Base-by-base conservation (phyloP, 148 eudicot genomes). In the Amaranthus hypochondriacus region DNA sequence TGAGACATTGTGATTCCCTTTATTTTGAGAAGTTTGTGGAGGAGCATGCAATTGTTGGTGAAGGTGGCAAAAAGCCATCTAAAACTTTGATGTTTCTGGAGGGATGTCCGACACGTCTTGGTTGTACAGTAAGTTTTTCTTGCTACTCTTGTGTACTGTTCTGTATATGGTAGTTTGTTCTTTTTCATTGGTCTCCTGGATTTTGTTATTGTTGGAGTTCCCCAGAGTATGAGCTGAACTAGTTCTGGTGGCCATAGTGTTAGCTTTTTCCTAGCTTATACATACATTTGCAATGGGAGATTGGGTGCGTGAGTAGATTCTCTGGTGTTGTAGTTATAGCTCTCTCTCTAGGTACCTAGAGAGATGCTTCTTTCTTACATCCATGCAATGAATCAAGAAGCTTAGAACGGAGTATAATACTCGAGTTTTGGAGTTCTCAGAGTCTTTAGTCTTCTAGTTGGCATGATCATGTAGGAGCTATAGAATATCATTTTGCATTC, bases 41-140 rank as follows among this genome's bases (percentile, higher is more conserved):
- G 84, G 97, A 94, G 75, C 91, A 88, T 83, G 85, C 81, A 70
- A 66, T 47, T 76, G 80, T 72, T 73, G 76, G 58, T 62, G 91
- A 88, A 48, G 84, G 85, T 62, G 97, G 86, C 70, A 94, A 91
- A 86, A 89, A 75, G 80, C 88, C 91, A 18, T 83, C 76, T 47
- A 94, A 89, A 77, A 94, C 96, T 49, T 85, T 94, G 81, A 91
- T 94, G 98, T 94, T 94, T 83, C 57, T 94, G 59, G 96, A 88
- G 82, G 98, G 96, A 48, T 87, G 91, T 74, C 92, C 88, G 43
- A 83, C 87, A 71, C 88, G 90, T 52, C 84, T 86, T 74, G 97
- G 90, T 55, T 94, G 97, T 74, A 91, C 97, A 55, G 98, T 94
- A 65, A 84, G 91, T 43, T 64, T 55, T 0, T 49, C 63, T 28